Conservation (phyloP, 2,329 filamentous ascomycete genomes). For the Fusarium xylarioides region DNA sequence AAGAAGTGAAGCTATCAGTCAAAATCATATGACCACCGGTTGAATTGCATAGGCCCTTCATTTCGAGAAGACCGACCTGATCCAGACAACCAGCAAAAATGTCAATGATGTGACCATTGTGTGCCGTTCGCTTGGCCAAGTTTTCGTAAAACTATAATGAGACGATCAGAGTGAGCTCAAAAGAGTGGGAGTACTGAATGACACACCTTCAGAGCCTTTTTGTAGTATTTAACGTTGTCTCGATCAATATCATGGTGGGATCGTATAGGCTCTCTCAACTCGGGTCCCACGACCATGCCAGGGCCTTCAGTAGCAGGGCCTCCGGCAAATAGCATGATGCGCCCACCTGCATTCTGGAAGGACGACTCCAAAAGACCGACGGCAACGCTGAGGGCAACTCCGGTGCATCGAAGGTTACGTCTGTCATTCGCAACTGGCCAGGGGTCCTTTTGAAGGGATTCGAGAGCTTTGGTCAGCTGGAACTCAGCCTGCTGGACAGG, state of each 20-base stretch:
- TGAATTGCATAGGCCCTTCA: slow-evolving; percentile 96
- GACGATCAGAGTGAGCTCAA: slow-evolving; percentile 39
- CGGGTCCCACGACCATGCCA: slow-evolving; percentile 94
- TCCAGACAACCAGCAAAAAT: slow-evolving; percentile 98
- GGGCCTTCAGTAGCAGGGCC: slow-evolving; percentile 95
- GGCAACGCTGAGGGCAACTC: slow-evolving; percentile 94
- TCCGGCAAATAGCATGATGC: slow-evolving; percentile 97
- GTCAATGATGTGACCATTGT: slow-evolving; percentile 97
- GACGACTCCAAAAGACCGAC: slow-evolving; percentile 92
- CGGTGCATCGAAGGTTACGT: slow-evolving; percentile 89
- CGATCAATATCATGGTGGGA: slow-evolving; percentile 99
- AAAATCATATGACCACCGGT: slow-evolving; percentile 98
- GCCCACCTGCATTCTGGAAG: slow-evolving; percentile 93
- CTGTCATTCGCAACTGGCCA: slow-evolving; percentile 97
- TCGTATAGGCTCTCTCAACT: slow-evolving; percentile 94
- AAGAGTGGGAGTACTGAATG: not conserved
- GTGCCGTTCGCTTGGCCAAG: slow-evolving; percentile 90
- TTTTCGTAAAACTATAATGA: slow-evolving; percentile 83
- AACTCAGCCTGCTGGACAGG: slow-evolving; percentile 97
- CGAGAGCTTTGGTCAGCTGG: slow-evolving; percentile 93
- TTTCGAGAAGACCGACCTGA: slow-evolving; percentile 95
- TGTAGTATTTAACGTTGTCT: slow-evolving; percentile 99
- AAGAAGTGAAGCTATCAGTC: slow-evolving; percentile 97
- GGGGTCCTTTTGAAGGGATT: slow-evolving; percentile 94
- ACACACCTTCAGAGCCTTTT: slow-evolving; percentile 92